Evolutionary conservation across 257 asterid genomes (phyloP).

Genomic region (Solanum ahanhuiri): DNA sequence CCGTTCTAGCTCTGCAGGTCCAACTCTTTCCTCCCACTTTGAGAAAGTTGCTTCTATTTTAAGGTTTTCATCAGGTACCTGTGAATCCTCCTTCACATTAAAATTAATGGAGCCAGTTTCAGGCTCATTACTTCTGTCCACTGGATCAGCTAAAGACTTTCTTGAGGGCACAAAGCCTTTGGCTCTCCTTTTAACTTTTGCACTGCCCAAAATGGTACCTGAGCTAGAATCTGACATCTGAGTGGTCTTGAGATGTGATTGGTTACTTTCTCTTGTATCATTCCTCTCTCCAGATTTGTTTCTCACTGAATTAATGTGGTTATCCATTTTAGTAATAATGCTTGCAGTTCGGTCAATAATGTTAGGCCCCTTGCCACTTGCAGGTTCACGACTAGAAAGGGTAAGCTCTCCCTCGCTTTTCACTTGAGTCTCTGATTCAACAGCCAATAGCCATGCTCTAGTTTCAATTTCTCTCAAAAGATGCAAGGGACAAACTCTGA

Average conservation of each 20-base stretch:
- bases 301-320: slow-evolving; percentile 44
- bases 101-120: slow-evolving; percentile 26
- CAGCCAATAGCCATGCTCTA: slow-evolving; percentile 97
- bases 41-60: slow-evolving; percentile 65
- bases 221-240: slow-evolving; percentile 41
- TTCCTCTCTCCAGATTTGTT: slow-evolving; percentile 44
- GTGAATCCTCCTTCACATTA: slow-evolving; percentile 50
- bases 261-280: slow-evolving; percentile 56
- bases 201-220: slow-evolving; percentile 26
- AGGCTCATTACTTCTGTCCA: slow-evolving; percentile 46
- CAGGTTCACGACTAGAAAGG: slow-evolving; percentile 43
- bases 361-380: slow-evolving; percentile 58
- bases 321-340: slow-evolving; percentile 68
- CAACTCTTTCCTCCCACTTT: slow-evolving; percentile 93
- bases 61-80: slow-evolving; percentile 47
- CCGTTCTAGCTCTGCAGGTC: slow-evolving; percentile 72
- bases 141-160: slow-evolving; percentile 44
- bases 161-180: slow-evolving; percentile 72
- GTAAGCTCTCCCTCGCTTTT: slow-evolving; percentile 66
- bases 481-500: slow-evolving; percentile 78
- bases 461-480: slow-evolving; percentile 96
- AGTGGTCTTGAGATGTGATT: slow-evolving; percentile 38
- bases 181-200: slow-evolving; percentile 68
- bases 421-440: slow-evolving; percentile 85
- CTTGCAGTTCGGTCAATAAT: slow-evolving; percentile 72